Conservation (phyloP, 257 asterid genomes). For the Scutellaria minor region DNA sequence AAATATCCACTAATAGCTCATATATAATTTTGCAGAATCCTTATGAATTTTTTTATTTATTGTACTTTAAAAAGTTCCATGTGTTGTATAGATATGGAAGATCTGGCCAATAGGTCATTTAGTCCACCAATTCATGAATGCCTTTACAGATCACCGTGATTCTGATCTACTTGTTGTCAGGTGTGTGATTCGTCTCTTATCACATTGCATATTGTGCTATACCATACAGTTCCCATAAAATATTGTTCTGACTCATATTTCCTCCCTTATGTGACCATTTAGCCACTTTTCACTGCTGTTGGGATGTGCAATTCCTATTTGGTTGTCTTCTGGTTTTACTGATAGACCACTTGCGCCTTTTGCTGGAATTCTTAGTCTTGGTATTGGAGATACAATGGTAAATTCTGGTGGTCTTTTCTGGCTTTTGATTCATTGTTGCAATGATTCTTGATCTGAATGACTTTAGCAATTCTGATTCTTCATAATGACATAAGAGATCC, state of each 20-base stretch:
- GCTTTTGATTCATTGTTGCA: neutral
- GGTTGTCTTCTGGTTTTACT: slow-evolving; percentile 81
- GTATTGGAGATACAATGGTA: slow-evolving; percentile 99
- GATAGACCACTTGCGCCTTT: slow-evolving; percentile 96
- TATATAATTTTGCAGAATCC: slow-evolving; percentile 1
- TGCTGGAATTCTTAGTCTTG: slow-evolving; percentile 98
- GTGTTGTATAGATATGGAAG: slow-evolving; percentile 76
- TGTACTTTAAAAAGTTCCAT: slow-evolving; percentile 22
- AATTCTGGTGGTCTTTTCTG: slow-evolving; percentile 31
- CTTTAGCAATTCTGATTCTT: slow-evolving; percentile 4
- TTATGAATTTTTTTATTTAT: slow-evolving; percentile 5
- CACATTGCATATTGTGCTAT: slow-evolving; percentile 4
- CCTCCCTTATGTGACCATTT: slow-evolving; percentile 33
- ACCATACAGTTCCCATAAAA: slow-evolving; percentile 25
- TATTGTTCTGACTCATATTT: slow-evolving; percentile 22
- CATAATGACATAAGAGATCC: slow-evolving; percentile 2
- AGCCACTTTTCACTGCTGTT: slow-evolving; percentile 93
- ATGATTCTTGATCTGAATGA: slow-evolving; percentile 23
- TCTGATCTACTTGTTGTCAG: slow-evolving; percentile 95
- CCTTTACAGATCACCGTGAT: slow-evolving; percentile 98
- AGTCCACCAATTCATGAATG: slow-evolving; percentile 93
- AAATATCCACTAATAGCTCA: slow-evolving; percentile 18
- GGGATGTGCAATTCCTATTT: slow-evolving; percentile 97
- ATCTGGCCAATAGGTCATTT: slow-evolving; percentile 92
- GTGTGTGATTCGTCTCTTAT: slow-evolving; percentile 44